Percentiles rank a stretch among this genome's conserved stretches.
Conservation (phyloP, 2,329 filamentous ascomycete species). For the Macrophomina tecta region DNA sequence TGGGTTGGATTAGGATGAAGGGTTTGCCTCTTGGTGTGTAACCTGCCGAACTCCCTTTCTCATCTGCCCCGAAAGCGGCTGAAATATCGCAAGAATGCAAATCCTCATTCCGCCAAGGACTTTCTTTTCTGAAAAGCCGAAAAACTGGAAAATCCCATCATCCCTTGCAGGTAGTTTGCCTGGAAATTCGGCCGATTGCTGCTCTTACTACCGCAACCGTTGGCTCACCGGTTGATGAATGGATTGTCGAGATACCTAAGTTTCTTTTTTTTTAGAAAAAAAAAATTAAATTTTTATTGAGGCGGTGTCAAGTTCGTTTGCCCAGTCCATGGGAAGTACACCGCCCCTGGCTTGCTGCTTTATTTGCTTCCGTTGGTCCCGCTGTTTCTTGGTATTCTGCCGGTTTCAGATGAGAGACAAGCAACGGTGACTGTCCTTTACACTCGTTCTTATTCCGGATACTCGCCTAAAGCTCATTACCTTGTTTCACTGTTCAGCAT, state of each 20-base stretch:
- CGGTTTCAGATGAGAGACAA: slow-evolving; percentile 21
- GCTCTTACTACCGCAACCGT: background rate
- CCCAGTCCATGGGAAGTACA: background rate
- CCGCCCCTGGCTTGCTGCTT: background rate
- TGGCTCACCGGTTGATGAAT: background rate
- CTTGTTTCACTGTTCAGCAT: background rate
- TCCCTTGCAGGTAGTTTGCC: slow-evolving; percentile 17
- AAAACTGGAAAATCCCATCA: background rate
- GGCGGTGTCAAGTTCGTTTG: background rate
- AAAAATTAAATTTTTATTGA: background rate
- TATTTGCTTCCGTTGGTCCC: background rate
- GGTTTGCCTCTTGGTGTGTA: background rate
- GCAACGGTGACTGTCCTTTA: background rate
- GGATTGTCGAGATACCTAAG: background rate
- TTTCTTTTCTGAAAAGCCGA: background rate
- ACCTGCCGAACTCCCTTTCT: background rate
- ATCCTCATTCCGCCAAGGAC: slow-evolving; percentile 13
- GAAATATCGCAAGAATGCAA: slow-evolving; percentile 6
- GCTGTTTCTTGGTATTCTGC: slow-evolving; percentile 1
- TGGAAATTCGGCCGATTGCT: slow-evolving; percentile 5
- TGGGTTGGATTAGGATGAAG: slow-evolving; percentile 5
- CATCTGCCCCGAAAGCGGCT: slow-evolving; percentile 5
- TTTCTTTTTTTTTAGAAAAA: background rate
- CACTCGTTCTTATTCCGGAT: slow-evolving; percentile 14
- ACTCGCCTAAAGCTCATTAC: background rate